A percentile compares a stretch with the other conserved stretches of the same genome.
These are phyloP conservation scores for Macaranga tanarius DNA, from an alignment of 441 rosid genomes.

Conservation along the genomic window DNA sequence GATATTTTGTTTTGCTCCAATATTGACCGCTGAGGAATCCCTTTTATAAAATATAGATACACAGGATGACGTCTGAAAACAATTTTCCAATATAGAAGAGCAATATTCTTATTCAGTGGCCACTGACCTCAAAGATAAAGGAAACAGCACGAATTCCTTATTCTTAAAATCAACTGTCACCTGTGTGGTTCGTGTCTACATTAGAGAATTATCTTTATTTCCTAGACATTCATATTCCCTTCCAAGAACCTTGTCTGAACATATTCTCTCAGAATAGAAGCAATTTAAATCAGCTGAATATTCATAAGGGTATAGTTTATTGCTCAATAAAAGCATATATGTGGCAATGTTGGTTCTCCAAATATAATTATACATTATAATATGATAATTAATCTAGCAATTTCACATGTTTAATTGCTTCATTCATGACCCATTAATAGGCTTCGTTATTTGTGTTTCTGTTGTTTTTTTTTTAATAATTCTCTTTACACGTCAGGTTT, in stretches of 20 bases:
- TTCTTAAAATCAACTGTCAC: not conserved
- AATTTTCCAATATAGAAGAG: not conserved
- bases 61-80: not conserved
- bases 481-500: too few relatives aligned
- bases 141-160: not conserved
- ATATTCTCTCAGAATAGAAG: not conserved
- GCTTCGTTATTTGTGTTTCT: not conserved
- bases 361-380: not conserved
- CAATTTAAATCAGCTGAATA: not conserved
- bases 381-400: too few relatives aligned
- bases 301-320: not conserved
- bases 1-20: too few relatives aligned
- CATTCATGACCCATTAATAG: too few relatives aligned
- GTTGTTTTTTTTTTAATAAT: not conserved
- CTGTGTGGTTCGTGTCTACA: not conserved
- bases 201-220: not conserved
- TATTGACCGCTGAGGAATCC: not conserved
- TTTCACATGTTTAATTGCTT: too few relatives aligned
- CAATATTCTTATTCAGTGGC: slow-evolving; percentile 6
- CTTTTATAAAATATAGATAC: not conserved
- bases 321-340: too few relatives aligned
- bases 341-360: not conserved
- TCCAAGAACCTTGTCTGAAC: not conserved
- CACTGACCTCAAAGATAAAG: slow-evolving; percentile 3
- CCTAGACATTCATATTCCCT: too few relatives aligned